phyloP scores from a whole-genome alignment of 2,329 filamentous ascomycete genomes.

The Microsporum ferrugineum region DNA sequence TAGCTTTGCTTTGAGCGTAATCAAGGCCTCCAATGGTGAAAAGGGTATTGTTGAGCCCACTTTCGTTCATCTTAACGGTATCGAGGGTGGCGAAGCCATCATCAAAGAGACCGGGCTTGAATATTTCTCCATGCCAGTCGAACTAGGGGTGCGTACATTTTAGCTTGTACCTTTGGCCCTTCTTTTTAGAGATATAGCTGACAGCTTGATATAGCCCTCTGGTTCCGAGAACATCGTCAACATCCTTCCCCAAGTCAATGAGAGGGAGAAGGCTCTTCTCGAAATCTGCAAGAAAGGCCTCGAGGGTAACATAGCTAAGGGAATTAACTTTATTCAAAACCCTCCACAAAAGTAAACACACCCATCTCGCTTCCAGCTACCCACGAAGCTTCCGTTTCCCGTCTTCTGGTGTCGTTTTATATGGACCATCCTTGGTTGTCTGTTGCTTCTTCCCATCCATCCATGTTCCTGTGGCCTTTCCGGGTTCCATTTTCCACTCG shows the following conservation, averaged over 20 bases:
- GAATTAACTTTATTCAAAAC: slow-evolving; percentile 78
- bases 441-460: not conserved
- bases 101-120: slow-evolving; percentile 72
- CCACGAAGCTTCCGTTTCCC: not conserved
- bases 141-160: slow-evolving; percentile 68
- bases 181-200: slow-evolving; percentile 14
- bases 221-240: slow-evolving; percentile 81
- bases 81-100: slow-evolving; percentile 76
- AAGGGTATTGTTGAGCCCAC: slow-evolving; percentile 89
- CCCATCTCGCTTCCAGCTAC: slow-evolving; percentile 10
- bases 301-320: slow-evolving; percentile 89
- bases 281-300: slow-evolving; percentile 64
- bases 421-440: not conserved
- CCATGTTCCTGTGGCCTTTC: not conserved
- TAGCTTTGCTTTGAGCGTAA: slow-evolving; percentile 87
- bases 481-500: not conserved
- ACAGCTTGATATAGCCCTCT: slow-evolving; percentile 47
- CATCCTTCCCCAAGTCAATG: slow-evolving; percentile 63
- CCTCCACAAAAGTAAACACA: slow-evolving; percentile 71
- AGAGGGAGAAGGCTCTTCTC: slow-evolving; percentile 81
- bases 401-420: slow-evolving; percentile 9
- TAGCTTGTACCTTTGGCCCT: slow-evolving; percentile 5
- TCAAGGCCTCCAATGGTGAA: slow-evolving; percentile 79
- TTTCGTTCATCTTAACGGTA: slow-evolving; percentile 87
- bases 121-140: slow-evolving; percentile 92